phyloP scores from a whole-genome alignment of 1,139 yeast genomes.

The Hanseniaspora sp. region DNA sequence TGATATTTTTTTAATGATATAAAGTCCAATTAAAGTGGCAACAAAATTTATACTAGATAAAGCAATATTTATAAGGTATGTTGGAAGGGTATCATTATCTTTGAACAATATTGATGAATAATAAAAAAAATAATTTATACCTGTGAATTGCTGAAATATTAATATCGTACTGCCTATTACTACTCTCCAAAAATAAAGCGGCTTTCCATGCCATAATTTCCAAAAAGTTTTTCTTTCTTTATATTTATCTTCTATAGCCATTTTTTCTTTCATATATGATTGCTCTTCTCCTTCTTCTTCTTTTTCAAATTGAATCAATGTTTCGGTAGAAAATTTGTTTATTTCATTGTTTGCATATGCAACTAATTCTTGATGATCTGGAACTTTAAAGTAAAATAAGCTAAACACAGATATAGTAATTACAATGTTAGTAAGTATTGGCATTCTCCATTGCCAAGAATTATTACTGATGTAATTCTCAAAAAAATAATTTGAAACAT shows the following conservation, averaged over 20 bases:
- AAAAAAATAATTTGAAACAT: conserved; percentile 41
- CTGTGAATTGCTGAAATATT: conserved; percentile 51
- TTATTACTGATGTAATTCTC: conserved; percentile 17
- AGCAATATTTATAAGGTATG: conserved; percentile 44
- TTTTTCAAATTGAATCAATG: conserved; percentile 30
- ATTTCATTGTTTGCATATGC: background rate
- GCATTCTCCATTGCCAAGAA: conserved; percentile 38
- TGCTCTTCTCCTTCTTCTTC: conserved; percentile 27
- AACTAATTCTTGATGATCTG: conserved; percentile 40
- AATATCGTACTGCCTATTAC: conserved; percentile 43
- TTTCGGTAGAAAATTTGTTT: conserved; percentile 32
- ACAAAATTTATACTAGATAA: conserved; percentile 64
- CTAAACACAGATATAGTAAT: conserved; percentile 38
- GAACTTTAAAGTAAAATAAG: conserved; percentile 36
- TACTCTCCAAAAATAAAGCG: conserved; percentile 37
- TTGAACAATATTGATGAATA: conserved; percentile 47
- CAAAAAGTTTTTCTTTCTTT: conserved; percentile 29
- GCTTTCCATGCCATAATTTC: conserved; percentile 22
- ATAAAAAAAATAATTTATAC: conserved; percentile 48
- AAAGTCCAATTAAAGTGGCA: conserved; percentile 62
- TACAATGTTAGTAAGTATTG: conserved; percentile 37
- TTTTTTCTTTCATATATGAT: conserved; percentile 21
- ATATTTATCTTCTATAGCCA: background rate
- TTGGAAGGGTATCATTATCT: conserved; percentile 34
- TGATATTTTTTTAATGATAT: conserved; percentile 55